A percentile compares a stretch with the other conserved stretches of the same genome.
phyloP scores from a whole-genome alignment of 1,284 basidiomycete genomes.

The Ustilago crameri region DNA sequence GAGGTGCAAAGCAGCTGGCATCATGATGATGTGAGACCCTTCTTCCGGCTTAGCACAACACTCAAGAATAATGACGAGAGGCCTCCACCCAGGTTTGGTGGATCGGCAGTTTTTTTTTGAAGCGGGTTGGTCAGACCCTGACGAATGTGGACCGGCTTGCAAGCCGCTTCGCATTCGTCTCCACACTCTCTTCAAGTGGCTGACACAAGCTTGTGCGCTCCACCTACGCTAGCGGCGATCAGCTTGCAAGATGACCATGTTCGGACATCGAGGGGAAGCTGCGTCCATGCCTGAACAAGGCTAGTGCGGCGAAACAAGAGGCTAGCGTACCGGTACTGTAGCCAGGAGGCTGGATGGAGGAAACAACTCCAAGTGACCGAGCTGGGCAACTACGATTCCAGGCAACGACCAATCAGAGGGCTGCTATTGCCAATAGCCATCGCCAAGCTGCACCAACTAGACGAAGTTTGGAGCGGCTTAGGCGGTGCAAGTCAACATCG shows the following conservation, averaged over 20 bases:
- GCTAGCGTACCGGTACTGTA: too few species aligned
- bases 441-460: not conserved
- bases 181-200: too few species aligned
- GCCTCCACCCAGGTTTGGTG: slow-evolving; percentile 24
- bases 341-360: too few species aligned
- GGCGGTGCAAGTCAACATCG: slow-evolving; percentile 1
- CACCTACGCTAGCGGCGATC: too few species aligned
- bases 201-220: too few species aligned
- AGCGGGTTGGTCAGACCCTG: slow-evolving; percentile 17
- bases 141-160: not conserved
- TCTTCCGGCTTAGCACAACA: slow-evolving; percentile 20
- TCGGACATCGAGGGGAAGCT: too few species aligned
- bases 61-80: not conserved
- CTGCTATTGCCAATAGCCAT: slow-evolving; percentile 25
- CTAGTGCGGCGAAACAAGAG: not conserved
- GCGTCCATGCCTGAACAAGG: not conserved
- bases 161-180: too few species aligned
- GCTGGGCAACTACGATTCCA: not conserved
- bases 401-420: slow-evolving; percentile 28
- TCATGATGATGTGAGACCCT: not conserved
- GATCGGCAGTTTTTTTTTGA: slow-evolving; percentile 22
- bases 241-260: too few species aligned
- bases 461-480: slow-evolving; percentile 5
- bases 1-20: not conserved
- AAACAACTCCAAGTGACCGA: too few species aligned